phyloP scores from a whole-genome alignment of 2,329 filamentous ascomycete species.

The Tolypocladium tropicale region DNA sequence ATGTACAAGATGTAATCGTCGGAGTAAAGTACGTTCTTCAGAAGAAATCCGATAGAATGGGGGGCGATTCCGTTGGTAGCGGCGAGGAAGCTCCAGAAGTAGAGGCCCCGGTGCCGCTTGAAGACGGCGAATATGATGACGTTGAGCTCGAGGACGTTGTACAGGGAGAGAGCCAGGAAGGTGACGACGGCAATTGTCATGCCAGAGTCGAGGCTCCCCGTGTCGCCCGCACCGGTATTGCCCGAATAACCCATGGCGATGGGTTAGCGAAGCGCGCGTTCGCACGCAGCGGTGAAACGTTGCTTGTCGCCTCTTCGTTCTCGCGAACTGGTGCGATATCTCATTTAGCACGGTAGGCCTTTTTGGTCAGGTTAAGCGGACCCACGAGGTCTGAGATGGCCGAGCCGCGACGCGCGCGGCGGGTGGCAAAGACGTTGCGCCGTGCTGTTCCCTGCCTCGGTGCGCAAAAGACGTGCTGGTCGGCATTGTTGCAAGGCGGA shows the following conservation, averaged over 20 bases:
- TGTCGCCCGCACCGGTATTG: neutral
- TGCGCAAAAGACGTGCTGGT: neutral
- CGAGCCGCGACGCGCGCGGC: neutral
- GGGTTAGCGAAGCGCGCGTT: neutral
- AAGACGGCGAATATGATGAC: slow-evolving; percentile 21
- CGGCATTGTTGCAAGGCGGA: neutral
- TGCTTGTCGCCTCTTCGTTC: neutral
- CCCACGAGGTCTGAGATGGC: neutral
- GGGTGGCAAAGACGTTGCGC: neutral
- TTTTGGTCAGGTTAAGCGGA: neutral
- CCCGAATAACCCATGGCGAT: neutral
- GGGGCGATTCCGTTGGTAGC: slow-evolving; percentile 20
- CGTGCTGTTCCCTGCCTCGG: neutral
- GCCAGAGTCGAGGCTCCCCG: neutral
- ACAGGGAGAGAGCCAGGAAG: slow-evolving; percentile 9
- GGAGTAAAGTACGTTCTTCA: slow-evolving; percentile 23
- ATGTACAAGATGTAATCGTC: slow-evolving; percentile 7
- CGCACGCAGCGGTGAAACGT: neutral
- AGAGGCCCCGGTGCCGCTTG: slow-evolving; percentile 18
- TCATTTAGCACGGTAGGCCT: neutral
- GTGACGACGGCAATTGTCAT: neutral
- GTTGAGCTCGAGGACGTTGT: slow-evolving; percentile 20
- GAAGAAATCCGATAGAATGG: slow-evolving; percentile 33
- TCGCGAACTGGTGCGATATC: neutral
- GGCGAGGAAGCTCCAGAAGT: slow-evolving; percentile 27